These are phyloP conservation scores for Pulicaria dysenterica DNA, from an alignment of 129 eudicot species.

Conservation along the genomic window DNA sequence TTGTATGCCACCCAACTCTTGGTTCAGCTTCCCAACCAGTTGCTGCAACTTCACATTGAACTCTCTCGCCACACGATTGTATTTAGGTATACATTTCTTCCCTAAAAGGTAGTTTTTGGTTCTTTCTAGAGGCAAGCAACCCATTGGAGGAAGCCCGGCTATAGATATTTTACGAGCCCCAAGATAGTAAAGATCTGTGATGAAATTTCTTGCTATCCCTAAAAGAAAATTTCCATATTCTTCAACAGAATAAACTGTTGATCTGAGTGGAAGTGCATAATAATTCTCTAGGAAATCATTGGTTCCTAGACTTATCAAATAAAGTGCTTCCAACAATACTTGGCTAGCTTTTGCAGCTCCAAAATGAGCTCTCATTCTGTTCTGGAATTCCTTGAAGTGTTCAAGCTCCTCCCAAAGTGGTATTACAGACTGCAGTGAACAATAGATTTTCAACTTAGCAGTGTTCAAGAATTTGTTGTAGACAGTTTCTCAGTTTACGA, in stretches of 20 bases:
- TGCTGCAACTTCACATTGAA: conserved; percentile 63
- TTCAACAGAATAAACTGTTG: conserved; percentile 46
- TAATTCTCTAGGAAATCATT: conserved; percentile 88
- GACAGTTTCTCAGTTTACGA: no score
- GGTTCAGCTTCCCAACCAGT: conserved; percentile 47
- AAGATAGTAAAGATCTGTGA: conserved; percentile 51
- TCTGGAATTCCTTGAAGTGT: conserved; percentile 74
- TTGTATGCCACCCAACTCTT: conserved; percentile 54
- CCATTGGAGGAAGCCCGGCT: conserved; percentile 90
- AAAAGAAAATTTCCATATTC: conserved; percentile 54
- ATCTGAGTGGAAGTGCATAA: conserved; percentile 54
- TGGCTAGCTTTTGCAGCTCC: conserved; percentile 51
- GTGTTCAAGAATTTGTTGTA: no score
- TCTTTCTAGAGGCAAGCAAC: conserved; percentile 81
- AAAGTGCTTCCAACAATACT: conserved; percentile 62
- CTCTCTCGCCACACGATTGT: conserved; percentile 66
- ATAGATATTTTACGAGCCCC: conserved; percentile 84
- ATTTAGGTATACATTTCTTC: conserved; percentile 48
- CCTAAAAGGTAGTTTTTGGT: conserved; percentile 37
- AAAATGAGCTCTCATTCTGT: conserved; percentile 45
- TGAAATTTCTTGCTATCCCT: conserved; percentile 56
- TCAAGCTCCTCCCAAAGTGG: conserved; percentile 79
- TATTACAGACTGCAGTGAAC: conserved; percentile 67
- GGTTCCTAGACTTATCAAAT: conserved; percentile 79
- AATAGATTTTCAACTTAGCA: no score